Conservation (phyloP, 192 early-diverging fungal genomes). For the Gonapodya prolifera region DNA sequence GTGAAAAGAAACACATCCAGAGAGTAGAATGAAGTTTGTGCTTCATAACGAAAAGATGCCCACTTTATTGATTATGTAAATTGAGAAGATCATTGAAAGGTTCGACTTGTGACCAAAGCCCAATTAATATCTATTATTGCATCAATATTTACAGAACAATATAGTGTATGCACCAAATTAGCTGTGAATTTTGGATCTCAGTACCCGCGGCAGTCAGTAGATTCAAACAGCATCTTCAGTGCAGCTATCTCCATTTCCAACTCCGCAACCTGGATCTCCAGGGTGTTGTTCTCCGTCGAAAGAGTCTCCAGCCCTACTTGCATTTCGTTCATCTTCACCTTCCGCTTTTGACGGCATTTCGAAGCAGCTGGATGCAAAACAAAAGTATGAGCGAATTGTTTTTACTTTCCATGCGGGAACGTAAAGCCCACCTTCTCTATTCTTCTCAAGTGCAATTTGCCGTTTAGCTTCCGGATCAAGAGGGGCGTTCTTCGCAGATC, state of each 20-base stretch:
- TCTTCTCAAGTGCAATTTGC: neutral
- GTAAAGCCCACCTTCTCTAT: neutral
- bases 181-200: too few relatives aligned
- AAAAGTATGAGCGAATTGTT: too few relatives aligned
- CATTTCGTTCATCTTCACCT: neutral
- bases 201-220: neutral
- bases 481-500: too few relatives aligned
- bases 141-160: neutral
- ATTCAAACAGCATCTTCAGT: neutral
- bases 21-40: neutral
- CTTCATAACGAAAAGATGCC: neutral
- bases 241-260: neutral
- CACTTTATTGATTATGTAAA: slow-evolving; percentile 65
- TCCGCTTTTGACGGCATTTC: neutral
- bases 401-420: too few relatives aligned
- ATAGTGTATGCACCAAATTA: too few relatives aligned
- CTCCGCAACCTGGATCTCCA: neutral
- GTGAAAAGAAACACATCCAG: neutral
- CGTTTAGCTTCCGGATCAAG: neutral
- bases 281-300: neutral
- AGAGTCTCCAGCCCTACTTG: neutral
- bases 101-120: neutral
- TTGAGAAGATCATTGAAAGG: slow-evolving; percentile 55
- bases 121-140: neutral
- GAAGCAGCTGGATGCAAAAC: neutral